Percentiles rank a stretch among this genome's conserved stretches.
Conservation (phyloP, 805 yeast species). For the Metschnikowia matae region DNA sequence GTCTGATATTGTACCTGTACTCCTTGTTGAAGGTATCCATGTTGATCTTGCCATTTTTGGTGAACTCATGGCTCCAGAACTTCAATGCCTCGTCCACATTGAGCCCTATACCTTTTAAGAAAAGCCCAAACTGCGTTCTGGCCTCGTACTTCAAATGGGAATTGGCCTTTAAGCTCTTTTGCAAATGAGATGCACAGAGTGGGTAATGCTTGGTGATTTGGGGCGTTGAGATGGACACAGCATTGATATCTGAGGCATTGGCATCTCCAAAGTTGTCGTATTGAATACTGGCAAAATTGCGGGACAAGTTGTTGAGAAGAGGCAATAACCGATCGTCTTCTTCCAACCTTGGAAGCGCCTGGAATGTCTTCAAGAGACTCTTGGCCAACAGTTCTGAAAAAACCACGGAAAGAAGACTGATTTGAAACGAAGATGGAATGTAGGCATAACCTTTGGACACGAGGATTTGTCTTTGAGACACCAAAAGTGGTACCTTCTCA, state of each 20-base stretch:
- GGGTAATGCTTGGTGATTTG: conserved; percentile 69
- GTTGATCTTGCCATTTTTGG: conserved; percentile 47
- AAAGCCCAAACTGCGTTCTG: conserved; percentile 80
- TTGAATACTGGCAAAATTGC: conserved; percentile 40
- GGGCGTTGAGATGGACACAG: conserved; percentile 53
- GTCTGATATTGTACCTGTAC: conserved; percentile 83
- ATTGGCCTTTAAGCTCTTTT: conserved; percentile 52
- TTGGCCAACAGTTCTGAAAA: conserved; percentile 50
- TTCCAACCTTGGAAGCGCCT: conserved; percentile 75
- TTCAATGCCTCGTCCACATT: conserved; percentile 80
- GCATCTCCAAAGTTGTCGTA: conserved; percentile 52
- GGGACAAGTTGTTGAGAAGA: conserved; percentile 70
- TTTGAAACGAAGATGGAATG: conserved; percentile 78
- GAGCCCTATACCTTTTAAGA: conserved; percentile 87
- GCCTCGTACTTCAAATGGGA: conserved; percentile 80
- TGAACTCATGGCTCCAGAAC: conserved; percentile 78
- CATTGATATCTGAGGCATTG: conserved; percentile 47
- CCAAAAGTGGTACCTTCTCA: conserved; percentile 75
- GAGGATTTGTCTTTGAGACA: conserved; percentile 67
- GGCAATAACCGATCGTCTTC: conserved; percentile 91
- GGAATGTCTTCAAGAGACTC: conserved; percentile 64
- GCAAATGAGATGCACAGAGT: conserved; percentile 68
- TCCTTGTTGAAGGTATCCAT: conserved; percentile 81
- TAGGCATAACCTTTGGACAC: conserved; percentile 71
- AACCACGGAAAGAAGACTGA: conserved; percentile 65